Evolutionary conservation across 257 asterid species (phyloP), one percentile per base, ranked within the genome.

Genomic region (Leptodermis oblonga): DNA sequence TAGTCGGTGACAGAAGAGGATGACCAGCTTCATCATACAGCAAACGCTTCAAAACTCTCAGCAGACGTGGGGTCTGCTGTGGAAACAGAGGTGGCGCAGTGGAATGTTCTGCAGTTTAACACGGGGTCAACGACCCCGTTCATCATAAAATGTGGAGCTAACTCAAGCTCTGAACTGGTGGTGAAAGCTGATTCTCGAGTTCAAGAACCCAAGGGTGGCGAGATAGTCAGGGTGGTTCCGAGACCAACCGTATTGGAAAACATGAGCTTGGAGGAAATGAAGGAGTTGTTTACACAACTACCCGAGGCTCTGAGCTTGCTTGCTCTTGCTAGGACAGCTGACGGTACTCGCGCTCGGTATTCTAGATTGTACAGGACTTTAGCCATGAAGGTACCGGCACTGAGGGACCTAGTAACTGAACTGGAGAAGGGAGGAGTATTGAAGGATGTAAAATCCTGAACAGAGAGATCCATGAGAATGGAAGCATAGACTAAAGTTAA

Each of bases 271-370:
- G 97, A 94, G 43, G 96, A 84, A 82, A 86, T 91, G 73, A 94
- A 84, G 81, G 90, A 73, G 26, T 69, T 88, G 34, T 94, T 94
- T 67, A 62, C 86, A 1, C 87, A 85, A 79, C 96, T 94, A 22
- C 97, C 97, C 0, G 96, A 91, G 82, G 86, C 99, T 73, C 79
- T 94, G 42, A 89, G 97, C 76, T 65, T 89, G 73, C 99, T 94
- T 41, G 90, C 97, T 42, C 87, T 91, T 53, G 98, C 99, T 41
- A 77, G 96, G 79, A 94, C 99, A 10, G 98, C 90, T 8, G 97
- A 94, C 26, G 98, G 98, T 60, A 94, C 99, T 53, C 83, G 97
- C n/a, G 99, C 99, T 68, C 81, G 99, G n/a, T 94, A 87, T 80
- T 91, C 97, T 8, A 85, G 99, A 81, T 71, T 94, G 82, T 94